A percentile compares a stretch with the other conserved stretches of the same genome.
Conservation (phyloP, 805 yeast species). For the Tetrapisispora fleetii region DNA sequence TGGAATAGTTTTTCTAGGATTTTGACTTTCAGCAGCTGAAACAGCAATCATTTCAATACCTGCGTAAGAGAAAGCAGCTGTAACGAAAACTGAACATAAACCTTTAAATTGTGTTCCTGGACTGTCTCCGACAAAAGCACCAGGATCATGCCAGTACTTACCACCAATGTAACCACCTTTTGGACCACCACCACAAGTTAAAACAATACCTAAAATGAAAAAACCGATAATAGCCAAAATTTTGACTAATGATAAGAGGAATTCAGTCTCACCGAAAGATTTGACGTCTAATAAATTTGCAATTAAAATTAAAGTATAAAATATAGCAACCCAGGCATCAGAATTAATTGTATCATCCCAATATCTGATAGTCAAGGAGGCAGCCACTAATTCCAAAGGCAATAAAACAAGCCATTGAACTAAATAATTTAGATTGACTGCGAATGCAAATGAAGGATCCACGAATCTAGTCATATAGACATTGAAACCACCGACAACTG, state of each 20-base stretch:
- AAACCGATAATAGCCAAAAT: conserved; percentile 43
- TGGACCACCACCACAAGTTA: conserved; percentile 40
- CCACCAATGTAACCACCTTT: conserved; percentile 36
- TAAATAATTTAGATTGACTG: conserved; percentile 44
- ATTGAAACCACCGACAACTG: conserved; percentile 45
- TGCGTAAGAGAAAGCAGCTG: conserved; percentile 57
- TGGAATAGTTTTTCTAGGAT: conserved; percentile 60
- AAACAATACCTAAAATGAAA: conserved; percentile 42
- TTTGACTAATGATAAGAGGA: conserved; percentile 40
- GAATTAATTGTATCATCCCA: conserved; percentile 43
- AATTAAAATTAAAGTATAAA: conserved; percentile 37
- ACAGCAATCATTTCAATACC: conserved; percentile 69
- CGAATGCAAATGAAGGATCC: conserved; percentile 48
- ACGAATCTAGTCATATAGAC: conserved; percentile 41
- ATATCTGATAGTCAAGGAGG: conserved; percentile 45
- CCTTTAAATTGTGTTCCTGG: conserved; percentile 38
- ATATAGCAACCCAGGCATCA: conserved; percentile 53
- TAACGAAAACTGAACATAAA: conserved; percentile 43
- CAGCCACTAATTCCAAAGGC: conserved; percentile 53
- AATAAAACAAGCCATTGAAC: conserved; percentile 47
- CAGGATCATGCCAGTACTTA: conserved; percentile 42
- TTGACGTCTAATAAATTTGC: conserved; percentile 46
- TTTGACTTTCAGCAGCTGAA: conserved; percentile 66
- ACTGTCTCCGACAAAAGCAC: conserved; percentile 46
- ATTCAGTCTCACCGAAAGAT: conserved; percentile 50